Percentiles rank a stretch among this genome's conserved stretches.
Conservation (phyloP, 352 stramenopile genomes). For the Lagenidium sp. region DNA sequence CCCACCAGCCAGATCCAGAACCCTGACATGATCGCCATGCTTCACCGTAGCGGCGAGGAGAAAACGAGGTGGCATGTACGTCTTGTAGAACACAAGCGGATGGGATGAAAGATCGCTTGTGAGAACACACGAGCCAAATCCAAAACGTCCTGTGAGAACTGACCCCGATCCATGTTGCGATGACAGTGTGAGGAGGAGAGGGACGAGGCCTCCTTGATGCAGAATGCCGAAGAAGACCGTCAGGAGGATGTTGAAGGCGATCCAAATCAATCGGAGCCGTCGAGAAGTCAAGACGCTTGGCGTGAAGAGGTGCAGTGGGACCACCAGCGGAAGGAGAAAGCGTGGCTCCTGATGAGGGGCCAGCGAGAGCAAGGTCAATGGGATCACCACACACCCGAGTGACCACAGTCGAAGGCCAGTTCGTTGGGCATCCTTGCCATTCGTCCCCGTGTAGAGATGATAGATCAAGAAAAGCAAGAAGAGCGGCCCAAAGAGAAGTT, state of each 20-base stretch:
- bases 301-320: slow-evolving; percentile 74
- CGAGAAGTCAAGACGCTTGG: not conserved
- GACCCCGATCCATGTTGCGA: slow-evolving; percentile 9
- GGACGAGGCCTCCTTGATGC: slow-evolving; percentile 63
- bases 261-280: slow-evolving; percentile 17
- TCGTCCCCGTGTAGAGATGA: too few relatives aligned
- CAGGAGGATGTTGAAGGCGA: slow-evolving; percentile 41
- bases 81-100: slow-evolving; percentile 59
- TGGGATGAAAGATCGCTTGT: slow-evolving; percentile 1
- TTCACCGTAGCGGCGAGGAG: slow-evolving; percentile 23
- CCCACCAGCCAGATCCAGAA: slow-evolving; percentile 44
- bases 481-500: slow-evolving; percentile 88
- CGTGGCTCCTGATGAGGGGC: slow-evolving; percentile 93
- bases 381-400: slow-evolving; percentile 39
- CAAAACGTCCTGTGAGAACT: slow-evolving; percentile 24
- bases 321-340: slow-evolving; percentile 83
- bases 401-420: slow-evolving; percentile 14
- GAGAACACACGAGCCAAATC: slow-evolving; percentile 5
- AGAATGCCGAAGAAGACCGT: slow-evolving; percentile 57
- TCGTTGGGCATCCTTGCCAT: slow-evolving; percentile 10
- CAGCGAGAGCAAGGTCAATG: slow-evolving; percentile 76
- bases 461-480: slow-evolving; percentile 48
- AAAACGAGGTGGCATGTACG: slow-evolving; percentile 78
- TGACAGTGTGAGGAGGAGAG: slow-evolving; percentile 37
- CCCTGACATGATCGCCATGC: slow-evolving; percentile 14